Base-by-base conservation (phyloP, 2,329 filamentous ascomycete species). In the Herpomyces periplanetae region DNA sequence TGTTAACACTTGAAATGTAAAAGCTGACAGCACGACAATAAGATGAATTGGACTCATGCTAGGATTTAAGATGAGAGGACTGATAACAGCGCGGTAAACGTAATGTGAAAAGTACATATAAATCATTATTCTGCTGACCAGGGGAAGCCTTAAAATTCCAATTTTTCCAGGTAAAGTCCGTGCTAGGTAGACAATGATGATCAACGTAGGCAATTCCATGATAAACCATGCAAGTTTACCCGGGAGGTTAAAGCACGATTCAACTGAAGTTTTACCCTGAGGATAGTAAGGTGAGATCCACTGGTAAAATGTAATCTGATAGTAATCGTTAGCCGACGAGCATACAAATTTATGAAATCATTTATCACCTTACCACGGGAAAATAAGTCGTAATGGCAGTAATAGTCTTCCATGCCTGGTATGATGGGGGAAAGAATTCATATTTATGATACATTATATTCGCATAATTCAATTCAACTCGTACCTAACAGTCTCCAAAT, bases 1-100 rank as follows among this genome's bases (percentile, higher is more conserved):
- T 36, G 91, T 96, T 34, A 51, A 35, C 26, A 84, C 32, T 36
- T 96, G 80, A 43, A 87, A 91, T 10, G 32, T 15, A 15, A 61
- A 26, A 3, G 60, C 80, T 10, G 44, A 38, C 18, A 42, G 5
- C 43, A 60, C 61, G 26, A 88, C 49, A 11, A 54, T 21, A 2
- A 51, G 33, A 37, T 85, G 65, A 27, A 87, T 65, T 5, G 75
- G 75, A 3, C 71, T 69, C 63, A 96, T 88, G 43, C 60, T 71
- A 0, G 75, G 75, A 26, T 75, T 68, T 15, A 55, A 41, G 26
- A 75, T 46, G 22, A 84, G 42, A 2, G 80, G 75, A 21, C 58
- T 63, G 25, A 85, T 40, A 22, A 91, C 38, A 5, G 80, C 73
- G 25, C 80, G 68, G 47, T 96, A 84, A 33, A 56, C 28, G 45